Conservation (phyloP, 2,329 filamentous ascomycete species). For the Fusarium abutilonis region DNA sequence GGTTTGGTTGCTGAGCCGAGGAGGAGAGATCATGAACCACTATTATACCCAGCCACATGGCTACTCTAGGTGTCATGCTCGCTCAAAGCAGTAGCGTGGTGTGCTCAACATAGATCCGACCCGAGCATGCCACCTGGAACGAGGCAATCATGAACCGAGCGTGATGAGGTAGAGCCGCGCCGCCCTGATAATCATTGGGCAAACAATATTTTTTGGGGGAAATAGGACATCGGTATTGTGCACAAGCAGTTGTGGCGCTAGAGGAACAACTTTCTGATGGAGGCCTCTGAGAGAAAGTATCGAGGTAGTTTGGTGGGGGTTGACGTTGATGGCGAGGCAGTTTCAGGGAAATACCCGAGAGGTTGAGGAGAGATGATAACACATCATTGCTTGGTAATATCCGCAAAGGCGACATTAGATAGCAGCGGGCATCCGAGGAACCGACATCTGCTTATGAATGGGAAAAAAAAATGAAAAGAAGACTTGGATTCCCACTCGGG, state of each 20-base stretch:
- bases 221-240: slow-evolving; percentile 2
- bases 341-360: slow-evolving; percentile 21
- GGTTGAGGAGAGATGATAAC: background rate
- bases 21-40: slow-evolving; percentile 38
- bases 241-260: slow-evolving; percentile 1
- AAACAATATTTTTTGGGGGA: slow-evolving; percentile 19
- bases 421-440: slow-evolving; percentile 20
- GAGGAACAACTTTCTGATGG: slow-evolving; percentile 3
- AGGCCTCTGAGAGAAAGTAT: background rate
- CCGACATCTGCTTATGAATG: slow-evolving; percentile 7
- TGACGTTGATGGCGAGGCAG: background rate
- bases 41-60: slow-evolving; percentile 46
- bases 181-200: slow-evolving; percentile 24
- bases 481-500: slow-evolving; percentile 9
- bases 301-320: background rate
- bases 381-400: slow-evolving; percentile 16
- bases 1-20: slow-evolving; percentile 36
- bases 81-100: slow-evolving; percentile 27
- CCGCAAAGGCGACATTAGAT: slow-evolving; percentile 8
- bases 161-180: slow-evolving; percentile 32
- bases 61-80: slow-evolving; percentile 38
- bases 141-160: slow-evolving; percentile 25
- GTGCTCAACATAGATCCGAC: slow-evolving; percentile 16
- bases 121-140: slow-evolving; percentile 27
- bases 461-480: slow-evolving; percentile 20